Percentiles rank a stretch among this genome's conserved stretches.
phyloP scores from a whole-genome alignment of 495 filamentous ascomycete genomes.

The Aspergillus cristatus region DNA sequence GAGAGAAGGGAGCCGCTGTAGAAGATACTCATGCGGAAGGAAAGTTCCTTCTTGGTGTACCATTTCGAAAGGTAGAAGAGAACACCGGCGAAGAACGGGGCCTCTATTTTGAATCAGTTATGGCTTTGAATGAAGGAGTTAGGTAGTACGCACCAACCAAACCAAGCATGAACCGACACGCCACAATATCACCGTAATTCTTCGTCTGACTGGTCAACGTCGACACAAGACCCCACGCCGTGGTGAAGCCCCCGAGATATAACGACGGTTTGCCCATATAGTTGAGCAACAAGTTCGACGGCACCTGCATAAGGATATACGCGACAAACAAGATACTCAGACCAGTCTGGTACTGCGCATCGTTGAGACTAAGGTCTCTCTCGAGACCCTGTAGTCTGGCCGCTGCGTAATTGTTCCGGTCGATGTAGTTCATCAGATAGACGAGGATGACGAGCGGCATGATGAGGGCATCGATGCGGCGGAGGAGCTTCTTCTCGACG shows the following conservation, averaged over 20 bases:
- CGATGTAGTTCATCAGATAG: constrained; percentile 50
- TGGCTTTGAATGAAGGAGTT: too few relatives aligned
- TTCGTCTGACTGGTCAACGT: constrained; percentile 43
- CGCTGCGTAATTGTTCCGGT: constrained; percentile 37
- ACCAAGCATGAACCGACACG: constrained; percentile 44
- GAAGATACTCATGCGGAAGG: constrained; percentile 53
- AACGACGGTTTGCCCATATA: constrained; percentile 42
- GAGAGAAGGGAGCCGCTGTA: constrained; percentile 55
- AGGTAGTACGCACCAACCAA: too few relatives aligned
- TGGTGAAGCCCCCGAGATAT: constrained; percentile 42
- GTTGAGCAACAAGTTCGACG: constrained; percentile 53
- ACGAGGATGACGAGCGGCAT: constrained; percentile 49
- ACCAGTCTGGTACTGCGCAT: constrained; percentile 37
- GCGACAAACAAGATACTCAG: constrained; percentile 45
- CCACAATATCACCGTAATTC: constrained; percentile 43
- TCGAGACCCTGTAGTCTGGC: constrained; percentile 46
- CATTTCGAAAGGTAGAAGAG: constrained; percentile 51
- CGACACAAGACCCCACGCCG: constrained; percentile 45
- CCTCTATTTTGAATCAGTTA: too few relatives aligned
- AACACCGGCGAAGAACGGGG: constrained; percentile 41
- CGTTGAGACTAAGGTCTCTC: constrained; percentile 31
- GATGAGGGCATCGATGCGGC: constrained; percentile 42
- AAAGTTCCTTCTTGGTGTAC: constrained; percentile 51
- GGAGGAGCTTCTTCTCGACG: constrained; percentile 37
- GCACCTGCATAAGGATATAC: constrained; percentile 47